A percentile compares a stretch with the other conserved stretches of the same genome.
Conservation (phyloP, 768 basidiomycete genomes). For the Suillus alpinus region DNA sequence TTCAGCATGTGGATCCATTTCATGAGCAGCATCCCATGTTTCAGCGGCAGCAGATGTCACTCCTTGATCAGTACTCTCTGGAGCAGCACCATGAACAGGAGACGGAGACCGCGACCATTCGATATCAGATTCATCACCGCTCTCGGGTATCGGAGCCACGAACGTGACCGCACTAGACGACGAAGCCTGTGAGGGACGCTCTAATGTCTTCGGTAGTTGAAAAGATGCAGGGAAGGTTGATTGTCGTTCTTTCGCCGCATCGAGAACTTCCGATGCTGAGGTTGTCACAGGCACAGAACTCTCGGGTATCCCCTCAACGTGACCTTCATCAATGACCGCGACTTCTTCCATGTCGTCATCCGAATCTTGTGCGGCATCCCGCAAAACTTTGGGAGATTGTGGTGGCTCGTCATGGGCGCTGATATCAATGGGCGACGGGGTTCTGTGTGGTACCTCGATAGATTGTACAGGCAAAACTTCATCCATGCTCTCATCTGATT, state of each 20-base stretch:
- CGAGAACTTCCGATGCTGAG: constrained; percentile 14
- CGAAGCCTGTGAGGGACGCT: constrained; percentile 9
- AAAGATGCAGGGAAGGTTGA: constrained; percentile 2
- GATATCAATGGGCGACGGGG: constrained; percentile 1
- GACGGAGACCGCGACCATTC: constrained; percentile 43
- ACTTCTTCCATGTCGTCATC: constrained; percentile 43
- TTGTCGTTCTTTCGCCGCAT: constrained; percentile 6
- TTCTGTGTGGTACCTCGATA: constrained; percentile 7
- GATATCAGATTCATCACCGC: constrained; percentile 24
- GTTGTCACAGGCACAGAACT: background rate
- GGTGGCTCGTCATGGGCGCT: background rate
- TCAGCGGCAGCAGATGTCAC: constrained; percentile 27
- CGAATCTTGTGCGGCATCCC: constrained; percentile 14
- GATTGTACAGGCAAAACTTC: background rate
- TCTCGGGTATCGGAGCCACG: constrained; percentile 8
- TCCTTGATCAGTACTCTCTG: constrained; percentile 1
- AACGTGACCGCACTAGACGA: constrained; percentile 3
- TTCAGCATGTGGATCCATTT: constrained; percentile 77
- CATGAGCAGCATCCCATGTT: constrained; percentile 81
- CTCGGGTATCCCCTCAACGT: background rate
- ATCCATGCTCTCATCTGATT: constrained; percentile 1
- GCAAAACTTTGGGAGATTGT: background rate
- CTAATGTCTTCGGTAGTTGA: constrained; percentile 5
- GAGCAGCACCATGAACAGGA: constrained; percentile 15
- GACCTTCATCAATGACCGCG: background rate